Evolutionary conservation across 2,329 filamentous ascomycete genomes (phyloP).

Genomic region (Teratosphaeria zuluensis): DNA sequence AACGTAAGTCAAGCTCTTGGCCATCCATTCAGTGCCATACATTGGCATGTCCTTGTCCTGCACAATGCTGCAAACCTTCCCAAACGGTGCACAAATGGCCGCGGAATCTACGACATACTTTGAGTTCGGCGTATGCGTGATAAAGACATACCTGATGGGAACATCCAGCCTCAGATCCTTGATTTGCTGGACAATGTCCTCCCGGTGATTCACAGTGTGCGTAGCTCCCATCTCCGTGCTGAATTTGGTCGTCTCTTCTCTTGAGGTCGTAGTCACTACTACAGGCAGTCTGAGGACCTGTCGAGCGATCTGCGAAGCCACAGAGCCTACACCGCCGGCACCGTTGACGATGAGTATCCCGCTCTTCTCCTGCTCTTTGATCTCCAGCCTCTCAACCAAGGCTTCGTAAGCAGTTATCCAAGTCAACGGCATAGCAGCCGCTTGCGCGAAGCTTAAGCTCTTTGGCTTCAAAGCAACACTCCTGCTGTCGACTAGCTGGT

Average conservation of each 20-base stretch:
- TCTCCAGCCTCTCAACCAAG: conserved; percentile 35
- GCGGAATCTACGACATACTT: conserved; percentile 32
- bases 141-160: conserved; percentile 35
- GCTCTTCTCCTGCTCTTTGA: conserved; percentile 27
- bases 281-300: conserved; percentile 30
- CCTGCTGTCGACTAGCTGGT: conserved; percentile 33
- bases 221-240: conserved; percentile 34
- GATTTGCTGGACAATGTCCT: conserved; percentile 32
- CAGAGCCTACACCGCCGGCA: conserved; percentile 35
- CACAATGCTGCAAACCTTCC: conserved; percentile 38
- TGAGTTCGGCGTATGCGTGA: conserved; percentile 32
- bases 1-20: conserved; percentile 34
- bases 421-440: conserved; percentile 37
- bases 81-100: conserved; percentile 34
- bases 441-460: conserved; percentile 29
- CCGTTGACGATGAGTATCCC: conserved; percentile 39
- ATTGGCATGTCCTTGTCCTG: conserved; percentile 33
- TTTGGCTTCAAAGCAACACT: conserved; percentile 32
- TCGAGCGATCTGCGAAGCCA: conserved; percentile 37
- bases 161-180: conserved; percentile 26
- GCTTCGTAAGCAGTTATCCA: conserved; percentile 37
- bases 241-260: conserved; percentile 32
- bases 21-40: conserved; percentile 39
- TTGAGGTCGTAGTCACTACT: conserved; percentile 36
- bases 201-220: conserved; percentile 35